A percentile compares a stretch with the other conserved stretches of the same genome.
Evolutionary conservation across 805 yeast genomes (phyloP).

Genomic region (Cyberlindnera suaveolens): DNA sequence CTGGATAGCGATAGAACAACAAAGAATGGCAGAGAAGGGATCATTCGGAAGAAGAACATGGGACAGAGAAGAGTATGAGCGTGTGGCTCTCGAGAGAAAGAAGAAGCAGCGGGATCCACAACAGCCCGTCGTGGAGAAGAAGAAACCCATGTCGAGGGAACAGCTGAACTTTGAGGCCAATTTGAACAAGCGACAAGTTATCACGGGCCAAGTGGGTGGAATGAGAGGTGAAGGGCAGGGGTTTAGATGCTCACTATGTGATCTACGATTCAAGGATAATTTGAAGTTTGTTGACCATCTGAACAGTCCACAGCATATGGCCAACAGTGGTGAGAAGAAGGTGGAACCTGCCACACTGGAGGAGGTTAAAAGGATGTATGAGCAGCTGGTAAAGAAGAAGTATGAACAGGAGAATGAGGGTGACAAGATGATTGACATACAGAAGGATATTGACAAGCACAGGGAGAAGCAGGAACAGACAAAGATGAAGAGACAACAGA

Average conservation of each 20-base stretch:
- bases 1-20: neutral
- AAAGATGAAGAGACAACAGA: slow-evolving; percentile 14
- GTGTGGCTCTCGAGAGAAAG: slow-evolving; percentile 32
- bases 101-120: slow-evolving; percentile 15
- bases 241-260: slow-evolving; percentile 77
- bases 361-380: slow-evolving; percentile 39
- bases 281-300: slow-evolving; percentile 78
- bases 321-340: slow-evolving; percentile 33
- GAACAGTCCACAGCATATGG: slow-evolving; percentile 64
- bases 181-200: slow-evolving; percentile 29
- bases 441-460: slow-evolving; percentile 35
- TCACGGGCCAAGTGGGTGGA: slow-evolving; percentile 24
- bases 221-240: slow-evolving; percentile 64
- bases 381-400: slow-evolving; percentile 28
- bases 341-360: slow-evolving; percentile 39
- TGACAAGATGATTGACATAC: slow-evolving; percentile 27
- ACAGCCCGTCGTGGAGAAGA: neutral
- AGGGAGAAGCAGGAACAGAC: slow-evolving; percentile 32
- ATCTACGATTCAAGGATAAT: slow-evolving; percentile 76
- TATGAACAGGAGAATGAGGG: slow-evolving; percentile 14
- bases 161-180: slow-evolving; percentile 21
- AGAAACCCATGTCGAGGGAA: slow-evolving; percentile 11
- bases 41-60: slow-evolving; percentile 61
- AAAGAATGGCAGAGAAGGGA: slow-evolving; percentile 1
- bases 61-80: slow-evolving; percentile 62